Evolutionary conservation across 2,329 filamentous ascomycete species (phyloP).

Genomic region (Colletotrichum sansevieriae): DNA sequence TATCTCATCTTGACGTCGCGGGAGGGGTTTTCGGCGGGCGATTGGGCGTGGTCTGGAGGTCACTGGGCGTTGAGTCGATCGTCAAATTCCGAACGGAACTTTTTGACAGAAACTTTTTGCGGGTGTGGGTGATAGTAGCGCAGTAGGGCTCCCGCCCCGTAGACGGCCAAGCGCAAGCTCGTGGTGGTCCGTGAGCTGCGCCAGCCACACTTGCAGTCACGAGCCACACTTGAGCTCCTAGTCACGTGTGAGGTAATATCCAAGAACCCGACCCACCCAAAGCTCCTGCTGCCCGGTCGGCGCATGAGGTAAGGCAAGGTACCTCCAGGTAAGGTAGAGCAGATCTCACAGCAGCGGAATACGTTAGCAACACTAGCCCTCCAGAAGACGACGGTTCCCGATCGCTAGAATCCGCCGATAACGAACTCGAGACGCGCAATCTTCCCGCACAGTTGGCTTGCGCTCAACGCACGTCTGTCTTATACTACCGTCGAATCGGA

Average conservation of each 20-base stretch:
- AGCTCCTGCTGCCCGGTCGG: slow-evolving; percentile 31
- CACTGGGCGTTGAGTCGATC: slow-evolving; percentile 52
- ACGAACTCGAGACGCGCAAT: background rate
- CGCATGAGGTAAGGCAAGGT: background rate
- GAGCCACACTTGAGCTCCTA: background rate
- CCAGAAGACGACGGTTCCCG: slow-evolving; percentile 7
- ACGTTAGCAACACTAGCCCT: slow-evolving; percentile 37
- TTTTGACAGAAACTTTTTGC: background rate
- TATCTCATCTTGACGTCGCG: slow-evolving; percentile 93
- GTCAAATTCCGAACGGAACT: background rate
- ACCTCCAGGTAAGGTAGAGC: background rate
- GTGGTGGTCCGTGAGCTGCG: background rate
- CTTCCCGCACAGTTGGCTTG: slow-evolving; percentile 5
- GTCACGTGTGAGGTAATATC: slow-evolving; percentile 14
- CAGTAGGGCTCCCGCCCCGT: slow-evolving; percentile 19
- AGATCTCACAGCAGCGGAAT: slow-evolving; percentile 11
- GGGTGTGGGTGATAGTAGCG: slow-evolving; percentile 6
- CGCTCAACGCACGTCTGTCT: background rate
- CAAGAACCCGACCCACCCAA: slow-evolving; percentile 13
- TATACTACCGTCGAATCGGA: slow-evolving; percentile 1
- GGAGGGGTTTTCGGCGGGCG: slow-evolving; percentile 51
- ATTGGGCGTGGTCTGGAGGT: slow-evolving; percentile 38
- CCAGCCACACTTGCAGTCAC: slow-evolving; percentile 9
- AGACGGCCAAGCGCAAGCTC: background rate
- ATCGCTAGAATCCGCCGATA: background rate